Evolutionary conservation across 139 green algal genomes (phyloP), one percentile per base, ranked within the genome.

Genomic region (Chlorella sp.): DNA sequence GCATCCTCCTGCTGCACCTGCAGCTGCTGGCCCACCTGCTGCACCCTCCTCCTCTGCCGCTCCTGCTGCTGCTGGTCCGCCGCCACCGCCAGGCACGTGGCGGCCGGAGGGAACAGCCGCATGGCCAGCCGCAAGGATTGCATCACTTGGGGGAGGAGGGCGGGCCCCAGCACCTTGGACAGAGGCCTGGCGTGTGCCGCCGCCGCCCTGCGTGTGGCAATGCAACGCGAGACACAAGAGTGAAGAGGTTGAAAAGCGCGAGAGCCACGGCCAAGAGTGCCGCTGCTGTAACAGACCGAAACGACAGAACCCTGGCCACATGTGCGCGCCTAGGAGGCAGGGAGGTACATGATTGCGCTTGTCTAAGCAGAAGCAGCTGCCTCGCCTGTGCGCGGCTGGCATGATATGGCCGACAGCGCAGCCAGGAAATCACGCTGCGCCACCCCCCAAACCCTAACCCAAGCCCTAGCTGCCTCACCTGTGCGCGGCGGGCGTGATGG

Each of bases 401-500:
- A 62, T 80, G 23, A 75, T 30, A 97, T 93, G 74, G 82, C 76
- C 0, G 71, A 49, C 29, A 94, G 72, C 4, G 93, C 93, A 0
- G 82, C 74, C 34, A 93, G 51, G 79, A 98, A 98, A 83, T 98
- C 92, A 2, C 71, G 35, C 1, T 81, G 76, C 67, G 71, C 64
- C 20, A 96, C 87, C 0, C 20, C 66, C 10, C 66, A 72, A 23
- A 61, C 66, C 10, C 2, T 34, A n/a, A n/a, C n/a, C n/a, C n/a
- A n/a, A n/a, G 29, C 30, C 23, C 42, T 65, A 26, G 3, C 74
- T 62, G 62, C 80, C 88, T 31, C 79, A 86, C 69, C 93, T 82
- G 79, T 93, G 87, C 2, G 88, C 89, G 61, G 88, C 85, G 23
- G 93, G 93, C 5, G 88, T 95, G 74, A 97, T 93, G 74, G 82